A percentile compares a stretch with the other conserved stretches of the same genome.
Evolutionary conservation across 2,329 filamentous ascomycete genomes (phyloP).

Genomic region (Trichophaea hybrida): DNA sequence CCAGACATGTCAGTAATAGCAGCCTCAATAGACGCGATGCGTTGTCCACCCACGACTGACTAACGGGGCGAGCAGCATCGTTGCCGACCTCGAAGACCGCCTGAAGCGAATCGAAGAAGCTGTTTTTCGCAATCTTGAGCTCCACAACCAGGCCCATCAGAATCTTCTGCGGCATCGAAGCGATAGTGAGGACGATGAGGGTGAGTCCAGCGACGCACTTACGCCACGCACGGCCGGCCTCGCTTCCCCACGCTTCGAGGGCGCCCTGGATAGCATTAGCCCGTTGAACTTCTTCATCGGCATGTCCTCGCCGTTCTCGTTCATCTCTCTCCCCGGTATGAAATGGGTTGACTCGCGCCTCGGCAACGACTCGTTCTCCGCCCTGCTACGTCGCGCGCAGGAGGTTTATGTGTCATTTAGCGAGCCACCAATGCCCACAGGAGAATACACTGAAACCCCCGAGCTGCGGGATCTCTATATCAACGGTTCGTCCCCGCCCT

Average conservation of each 20-base stretch:
- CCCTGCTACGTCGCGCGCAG: not conserved
- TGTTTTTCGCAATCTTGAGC: not conserved
- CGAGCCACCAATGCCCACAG: not conserved
- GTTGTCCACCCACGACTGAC: not conserved
- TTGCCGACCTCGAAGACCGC: constrained; percentile 10
- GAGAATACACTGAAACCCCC: not conserved
- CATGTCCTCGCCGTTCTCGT: not conserved
- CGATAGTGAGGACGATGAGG: not conserved
- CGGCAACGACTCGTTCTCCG: not conserved
- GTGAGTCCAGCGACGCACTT: not conserved
- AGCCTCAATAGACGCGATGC: not conserved
- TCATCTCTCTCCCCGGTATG: not conserved
- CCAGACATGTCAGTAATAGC: not conserved
- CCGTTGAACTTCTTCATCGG: not conserved
- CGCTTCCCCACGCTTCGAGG: not conserved
- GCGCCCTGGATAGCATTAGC: not conserved
- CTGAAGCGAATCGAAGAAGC: constrained; percentile 13
- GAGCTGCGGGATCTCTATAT: not conserved
- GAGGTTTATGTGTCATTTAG: not conserved
- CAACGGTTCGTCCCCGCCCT: not conserved
- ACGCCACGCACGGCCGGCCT: not conserved
- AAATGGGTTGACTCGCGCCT: not conserved
- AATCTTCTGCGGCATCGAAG: not conserved
- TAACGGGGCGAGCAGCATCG: not conserved
- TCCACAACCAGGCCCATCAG: not conserved